Evolutionary conservation across 768 basidiomycete species (phyloP).

Genomic region (Tylopilus sp.): DNA sequence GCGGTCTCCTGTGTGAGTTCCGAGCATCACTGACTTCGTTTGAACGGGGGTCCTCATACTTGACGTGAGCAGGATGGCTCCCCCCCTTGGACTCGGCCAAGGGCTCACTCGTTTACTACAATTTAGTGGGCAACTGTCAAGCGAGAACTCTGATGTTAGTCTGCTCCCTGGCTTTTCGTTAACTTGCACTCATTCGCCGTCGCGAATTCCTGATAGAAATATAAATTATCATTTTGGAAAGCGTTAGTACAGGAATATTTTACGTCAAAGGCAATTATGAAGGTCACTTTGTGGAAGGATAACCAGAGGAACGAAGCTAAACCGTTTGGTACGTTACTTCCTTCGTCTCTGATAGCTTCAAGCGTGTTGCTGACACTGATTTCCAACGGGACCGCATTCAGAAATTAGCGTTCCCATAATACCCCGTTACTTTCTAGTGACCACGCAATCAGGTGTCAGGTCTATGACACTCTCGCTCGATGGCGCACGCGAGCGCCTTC

Average conservation of each 20-base stretch:
- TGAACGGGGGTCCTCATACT: slow-evolving; percentile 14
- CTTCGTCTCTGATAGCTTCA: slow-evolving; percentile 7
- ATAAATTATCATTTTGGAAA: slow-evolving; percentile 65
- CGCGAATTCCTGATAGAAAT: slow-evolving; percentile 41
- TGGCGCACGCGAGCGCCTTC: slow-evolving; percentile 68
- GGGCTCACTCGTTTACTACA: slow-evolving; percentile 62
- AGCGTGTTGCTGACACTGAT: slow-evolving; percentile 5
- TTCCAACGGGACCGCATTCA: slow-evolving; percentile 28
- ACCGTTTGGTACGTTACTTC: slow-evolving; percentile 61
- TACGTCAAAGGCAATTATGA: slow-evolving; percentile 66
- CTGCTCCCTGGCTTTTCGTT: background rate
- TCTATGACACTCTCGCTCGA: slow-evolving; percentile 80
- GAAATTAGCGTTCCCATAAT: slow-evolving; percentile 79
- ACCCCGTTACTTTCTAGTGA: slow-evolving; percentile 82
- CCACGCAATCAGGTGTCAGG: slow-evolving; percentile 79
- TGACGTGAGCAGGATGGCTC: slow-evolving; percentile 27
- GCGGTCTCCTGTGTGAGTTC: slow-evolving; percentile 32
- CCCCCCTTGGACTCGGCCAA: slow-evolving; percentile 53
- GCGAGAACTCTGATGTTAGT: slow-evolving; percentile 47
- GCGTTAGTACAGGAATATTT: slow-evolving; percentile 67
- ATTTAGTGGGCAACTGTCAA: slow-evolving; percentile 64
- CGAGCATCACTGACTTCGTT: background rate
- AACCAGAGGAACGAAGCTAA: slow-evolving; percentile 77
- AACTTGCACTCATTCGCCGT: slow-evolving; percentile 5
- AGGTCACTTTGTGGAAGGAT: slow-evolving; percentile 85